Evolutionary conservation across 139 green algal species (phyloP).

Genomic region (Chlamydomonas sphaeroides): DNA sequence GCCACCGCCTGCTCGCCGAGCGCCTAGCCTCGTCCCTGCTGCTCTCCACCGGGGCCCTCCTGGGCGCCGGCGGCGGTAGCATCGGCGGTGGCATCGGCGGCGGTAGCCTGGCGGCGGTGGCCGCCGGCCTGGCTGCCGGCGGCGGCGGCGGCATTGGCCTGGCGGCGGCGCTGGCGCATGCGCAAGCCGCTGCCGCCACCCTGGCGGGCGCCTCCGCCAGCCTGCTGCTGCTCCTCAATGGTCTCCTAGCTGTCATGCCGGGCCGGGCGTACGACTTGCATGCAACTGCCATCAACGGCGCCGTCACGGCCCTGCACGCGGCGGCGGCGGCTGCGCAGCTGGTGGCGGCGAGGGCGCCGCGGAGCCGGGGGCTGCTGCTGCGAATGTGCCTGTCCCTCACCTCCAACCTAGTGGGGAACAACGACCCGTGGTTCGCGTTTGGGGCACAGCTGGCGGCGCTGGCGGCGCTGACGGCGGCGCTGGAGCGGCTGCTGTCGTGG

Average conservation of each 20-base stretch:
- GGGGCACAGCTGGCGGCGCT: slow-evolving; percentile 4
- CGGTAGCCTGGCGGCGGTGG: neutral
- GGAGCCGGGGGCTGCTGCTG: slow-evolving; percentile 3
- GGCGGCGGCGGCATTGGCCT: too few relatives aligned
- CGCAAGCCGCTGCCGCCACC: neutral
- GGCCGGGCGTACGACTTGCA: slow-evolving; percentile 6
- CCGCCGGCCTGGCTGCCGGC: neutral
- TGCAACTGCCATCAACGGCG: neutral
- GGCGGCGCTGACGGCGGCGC: neutral
- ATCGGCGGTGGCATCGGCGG: neutral
- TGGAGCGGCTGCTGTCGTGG: neutral
- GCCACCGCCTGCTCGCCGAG: neutral
- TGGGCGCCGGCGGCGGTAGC: neutral
- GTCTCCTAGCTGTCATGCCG: slow-evolving; percentile 9
- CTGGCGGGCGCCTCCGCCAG: neutral
- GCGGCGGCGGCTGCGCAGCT: neutral
- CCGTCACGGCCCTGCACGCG: neutral
- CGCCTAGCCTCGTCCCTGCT: neutral
- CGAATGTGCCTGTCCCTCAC: neutral
- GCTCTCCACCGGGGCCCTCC: neutral
- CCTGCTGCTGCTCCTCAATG: slow-evolving; percentile 21
- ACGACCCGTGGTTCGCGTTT: slow-evolving; percentile 2
- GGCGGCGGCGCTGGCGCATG: neutral
- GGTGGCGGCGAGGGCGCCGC: neutral
- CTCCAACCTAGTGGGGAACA: slow-evolving; percentile 5